Percentiles rank a stretch among this genome's conserved stretches.
These are phyloP conservation scores for Hypoxylon trugodes DNA, from an alignment of 495 filamentous ascomycete genomes.

Conservation along the genomic window DNA sequence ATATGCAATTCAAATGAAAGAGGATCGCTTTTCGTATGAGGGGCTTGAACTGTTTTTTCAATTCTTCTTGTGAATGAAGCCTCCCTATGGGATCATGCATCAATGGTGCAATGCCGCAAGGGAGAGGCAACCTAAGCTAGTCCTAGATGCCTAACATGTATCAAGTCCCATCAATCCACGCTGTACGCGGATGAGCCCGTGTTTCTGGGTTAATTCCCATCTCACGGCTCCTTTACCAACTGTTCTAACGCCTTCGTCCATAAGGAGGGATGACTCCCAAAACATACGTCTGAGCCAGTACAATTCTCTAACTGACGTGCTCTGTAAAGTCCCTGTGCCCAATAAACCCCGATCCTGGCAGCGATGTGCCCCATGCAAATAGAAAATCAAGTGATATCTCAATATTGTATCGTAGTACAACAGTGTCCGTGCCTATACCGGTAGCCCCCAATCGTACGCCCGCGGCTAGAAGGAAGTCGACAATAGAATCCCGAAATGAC, in stretches of 20 bases:
- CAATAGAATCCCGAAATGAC: slow-evolving; percentile 48
- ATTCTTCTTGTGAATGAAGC: slow-evolving; percentile 38
- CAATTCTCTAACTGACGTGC: slow-evolving; percentile 33
- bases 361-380: slow-evolving; percentile 47
- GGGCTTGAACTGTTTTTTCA: slow-evolving; percentile 45
- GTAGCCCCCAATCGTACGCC: slow-evolving; percentile 48
- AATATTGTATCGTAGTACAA: slow-evolving; percentile 48
- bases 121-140: slow-evolving; percentile 35
- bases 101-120: slow-evolving; percentile 10
- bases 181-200: slow-evolving; percentile 43
- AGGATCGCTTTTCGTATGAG: slow-evolving; percentile 29
- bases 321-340: slow-evolving; percentile 34
- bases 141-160: slow-evolving; percentile 38
- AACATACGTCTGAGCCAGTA: slow-evolving; percentile 26
- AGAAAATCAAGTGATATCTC: slow-evolving; percentile 49
- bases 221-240: slow-evolving; percentile 34
- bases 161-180: slow-evolving; percentile 50
- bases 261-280: slow-evolving; percentile 21
- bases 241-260: slow-evolving; percentile 34
- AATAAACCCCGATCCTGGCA: slow-evolving; percentile 41
- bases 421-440: slow-evolving; percentile 40
- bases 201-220: slow-evolving; percentile 9
- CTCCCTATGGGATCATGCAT: slow-evolving; percentile 20
- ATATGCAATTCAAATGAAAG: slow-evolving; percentile 13
- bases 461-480: slow-evolving; percentile 44